phyloP scores from a whole-genome alignment of 257 asterid genomes.

The Nicotiana noctiflora region DNA sequence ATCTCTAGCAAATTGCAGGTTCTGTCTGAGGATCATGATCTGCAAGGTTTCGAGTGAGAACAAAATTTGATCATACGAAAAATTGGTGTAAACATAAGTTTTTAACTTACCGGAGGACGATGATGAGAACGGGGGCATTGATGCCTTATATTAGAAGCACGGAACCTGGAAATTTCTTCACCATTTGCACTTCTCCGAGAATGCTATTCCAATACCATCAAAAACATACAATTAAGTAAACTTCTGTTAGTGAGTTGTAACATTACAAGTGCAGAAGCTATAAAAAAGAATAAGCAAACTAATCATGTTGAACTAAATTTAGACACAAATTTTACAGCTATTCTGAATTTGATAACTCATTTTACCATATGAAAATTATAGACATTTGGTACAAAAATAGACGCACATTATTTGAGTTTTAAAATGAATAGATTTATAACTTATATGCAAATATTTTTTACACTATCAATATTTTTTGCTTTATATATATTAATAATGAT shows the following conservation, averaged over 20 bases:
- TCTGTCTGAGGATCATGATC: conserved; percentile 35
- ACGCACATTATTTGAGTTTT: no score
- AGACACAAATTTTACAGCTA: no score
- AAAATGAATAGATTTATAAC: no score
- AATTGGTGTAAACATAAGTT: not conserved
- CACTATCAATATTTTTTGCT: no score
- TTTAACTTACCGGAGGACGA: not conserved
- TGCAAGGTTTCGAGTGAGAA: not conserved
- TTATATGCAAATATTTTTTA: no score
- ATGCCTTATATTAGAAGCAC: not conserved
- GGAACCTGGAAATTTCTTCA: not conserved
- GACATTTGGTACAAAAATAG: not conserved
- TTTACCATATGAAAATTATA: no score
- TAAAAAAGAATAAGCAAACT: not conserved
- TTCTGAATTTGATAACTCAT: not conserved
- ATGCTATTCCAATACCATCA: not conserved
- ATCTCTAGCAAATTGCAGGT: conserved; percentile 20
- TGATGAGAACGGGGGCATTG: not conserved
- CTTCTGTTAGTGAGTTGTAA: not conserved
- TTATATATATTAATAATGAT: no score
- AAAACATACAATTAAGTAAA: not conserved
- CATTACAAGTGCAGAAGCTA: not conserved
- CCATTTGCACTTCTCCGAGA: not conserved
- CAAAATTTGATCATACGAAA: not conserved
- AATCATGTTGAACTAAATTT: not conserved